Percentiles rank a stretch among this genome's conserved stretches.
These are phyloP conservation scores for Phytophthora foliorum DNA, from an alignment of 352 stramenopile species.

Conservation along the genomic window DNA sequence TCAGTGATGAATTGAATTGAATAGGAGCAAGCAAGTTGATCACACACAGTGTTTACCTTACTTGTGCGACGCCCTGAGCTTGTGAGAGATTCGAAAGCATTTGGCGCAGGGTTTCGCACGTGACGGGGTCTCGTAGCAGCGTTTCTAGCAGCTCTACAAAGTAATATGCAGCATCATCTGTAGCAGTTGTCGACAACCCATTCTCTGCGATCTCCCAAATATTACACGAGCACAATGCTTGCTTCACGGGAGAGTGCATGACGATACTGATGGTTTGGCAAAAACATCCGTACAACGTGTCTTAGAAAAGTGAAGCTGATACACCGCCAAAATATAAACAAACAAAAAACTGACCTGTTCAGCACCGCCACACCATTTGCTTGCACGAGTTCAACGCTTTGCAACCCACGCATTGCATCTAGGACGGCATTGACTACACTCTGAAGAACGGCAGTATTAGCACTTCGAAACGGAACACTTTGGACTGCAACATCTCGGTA, in stretches of 20 bases:
- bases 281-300: neutral
- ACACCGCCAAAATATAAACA: neutral
- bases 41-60: conserved; percentile 20
- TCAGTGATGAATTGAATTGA: neutral
- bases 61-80: neutral
- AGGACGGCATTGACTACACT: conserved; percentile 27
- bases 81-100: conserved; percentile 1
- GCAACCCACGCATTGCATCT: conserved; percentile 43
- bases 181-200: conserved; percentile 17
- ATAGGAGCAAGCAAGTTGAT: neutral
- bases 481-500: conserved; percentile 13
- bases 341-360: conserved; percentile 40
- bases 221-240: conserved; percentile 33
- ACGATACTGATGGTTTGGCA: conserved; percentile 30
- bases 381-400: conserved; percentile 56
- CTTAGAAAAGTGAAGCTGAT: neutral
- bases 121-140: conserved; percentile 41
- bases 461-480: conserved; percentile 2
- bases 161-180: conserved; percentile 37
- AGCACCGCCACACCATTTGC: conserved; percentile 62
- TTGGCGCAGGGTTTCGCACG: conserved; percentile 5
- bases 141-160: conserved; percentile 52
- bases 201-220: conserved; percentile 38
- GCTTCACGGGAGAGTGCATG: conserved; percentile 40
- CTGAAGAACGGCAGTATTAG: conserved; percentile 8